Conservation (phyloP, 768 basidiomycete species). For the Trametes maxima region DNA sequence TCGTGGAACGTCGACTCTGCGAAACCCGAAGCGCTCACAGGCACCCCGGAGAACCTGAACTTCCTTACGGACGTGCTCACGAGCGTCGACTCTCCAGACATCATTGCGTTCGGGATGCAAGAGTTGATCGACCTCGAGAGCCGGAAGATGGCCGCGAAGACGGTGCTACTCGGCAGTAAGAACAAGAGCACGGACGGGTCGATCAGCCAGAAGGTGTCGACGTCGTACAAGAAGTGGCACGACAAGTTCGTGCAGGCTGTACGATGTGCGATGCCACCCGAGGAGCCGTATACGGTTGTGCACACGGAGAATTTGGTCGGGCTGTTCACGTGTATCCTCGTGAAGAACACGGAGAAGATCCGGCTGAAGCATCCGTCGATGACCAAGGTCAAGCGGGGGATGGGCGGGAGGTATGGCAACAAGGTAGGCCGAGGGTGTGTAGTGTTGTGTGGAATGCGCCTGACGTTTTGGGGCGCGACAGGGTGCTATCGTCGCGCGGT, state of each 20-base stretch:
- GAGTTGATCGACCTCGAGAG: conserved; percentile 96
- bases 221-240: conserved; percentile 87
- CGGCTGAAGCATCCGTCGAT: conserved; percentile 69
- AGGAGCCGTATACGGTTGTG: conserved; percentile 74
- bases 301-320: conserved; percentile 92
- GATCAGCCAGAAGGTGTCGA: conserved; percentile 82
- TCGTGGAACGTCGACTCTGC: conserved; percentile 95
- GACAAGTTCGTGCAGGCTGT: conserved; percentile 78
- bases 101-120: conserved; percentile 94
- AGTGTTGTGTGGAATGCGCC: not conserved
- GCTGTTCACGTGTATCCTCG: conserved; percentile 76
- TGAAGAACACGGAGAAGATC: conserved; percentile 65
- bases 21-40: conserved; percentile 71
- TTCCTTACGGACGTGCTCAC: conserved; percentile 80
- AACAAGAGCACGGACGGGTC: conserved; percentile 64
- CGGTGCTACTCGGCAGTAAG: conserved; percentile 74
- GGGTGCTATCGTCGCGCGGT: conserved; percentile 90
- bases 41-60: conserved; percentile 67
- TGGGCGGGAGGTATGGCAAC: conserved; percentile 93
- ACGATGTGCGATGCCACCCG: conserved; percentile 69
- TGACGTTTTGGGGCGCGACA: conserved; percentile 32
- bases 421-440: conserved; percentile 59
- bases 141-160: conserved; percentile 91
- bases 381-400: conserved; percentile 88
- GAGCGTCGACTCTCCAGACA: conserved; percentile 78